phyloP scores from a whole-genome alignment of 2,329 filamentous ascomycete species.

The Aureobasidium leucospermi region DNA sequence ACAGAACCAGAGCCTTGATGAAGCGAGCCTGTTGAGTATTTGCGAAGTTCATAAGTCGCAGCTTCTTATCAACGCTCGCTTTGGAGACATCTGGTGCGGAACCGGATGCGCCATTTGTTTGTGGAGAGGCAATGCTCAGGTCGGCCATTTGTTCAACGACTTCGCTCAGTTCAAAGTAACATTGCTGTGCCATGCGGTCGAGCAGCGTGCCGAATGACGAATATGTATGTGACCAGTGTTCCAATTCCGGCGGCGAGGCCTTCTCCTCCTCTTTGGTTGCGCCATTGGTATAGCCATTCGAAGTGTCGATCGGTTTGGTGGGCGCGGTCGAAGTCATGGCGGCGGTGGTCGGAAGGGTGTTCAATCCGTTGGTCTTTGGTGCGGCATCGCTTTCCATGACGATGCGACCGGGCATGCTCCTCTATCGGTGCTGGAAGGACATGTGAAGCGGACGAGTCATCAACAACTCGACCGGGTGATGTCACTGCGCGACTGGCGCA shows the following conservation, averaged over 20 bases:
- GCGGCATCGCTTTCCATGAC: slow-evolving; percentile 40
- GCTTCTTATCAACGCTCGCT: slow-evolving; percentile 70
- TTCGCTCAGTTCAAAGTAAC: slow-evolving; percentile 69
- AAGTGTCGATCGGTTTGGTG: slow-evolving; percentile 16
- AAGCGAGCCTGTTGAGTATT: slow-evolving; percentile 77
- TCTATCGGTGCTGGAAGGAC: slow-evolving; percentile 18
- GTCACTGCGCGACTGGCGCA: neutral
- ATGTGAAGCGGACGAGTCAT: slow-evolving; percentile 4
- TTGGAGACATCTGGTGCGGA: slow-evolving; percentile 49
- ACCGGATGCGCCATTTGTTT: slow-evolving; percentile 34
- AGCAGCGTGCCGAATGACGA: slow-evolving; percentile 69
- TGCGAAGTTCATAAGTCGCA: slow-evolving; percentile 65
- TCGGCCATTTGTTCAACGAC: slow-evolving; percentile 64
- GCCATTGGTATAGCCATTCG: slow-evolving; percentile 12
- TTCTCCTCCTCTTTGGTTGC: slow-evolving; percentile 4
- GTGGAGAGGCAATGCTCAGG: slow-evolving; percentile 25
- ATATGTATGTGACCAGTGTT: slow-evolving; percentile 66
- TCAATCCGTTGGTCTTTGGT: slow-evolving; percentile 29
- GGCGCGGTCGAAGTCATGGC: slow-evolving; percentile 18
- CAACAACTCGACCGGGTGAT: neutral
- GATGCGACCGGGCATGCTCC: slow-evolving; percentile 42
- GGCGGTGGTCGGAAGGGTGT: slow-evolving; percentile 18
- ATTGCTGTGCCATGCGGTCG: slow-evolving; percentile 71
- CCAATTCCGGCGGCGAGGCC: slow-evolving; percentile 41
- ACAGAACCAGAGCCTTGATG: slow-evolving; percentile 85